Evolutionary conservation across 257 asterid genomes (phyloP).

Genomic region (Coffea canephora): DNA sequence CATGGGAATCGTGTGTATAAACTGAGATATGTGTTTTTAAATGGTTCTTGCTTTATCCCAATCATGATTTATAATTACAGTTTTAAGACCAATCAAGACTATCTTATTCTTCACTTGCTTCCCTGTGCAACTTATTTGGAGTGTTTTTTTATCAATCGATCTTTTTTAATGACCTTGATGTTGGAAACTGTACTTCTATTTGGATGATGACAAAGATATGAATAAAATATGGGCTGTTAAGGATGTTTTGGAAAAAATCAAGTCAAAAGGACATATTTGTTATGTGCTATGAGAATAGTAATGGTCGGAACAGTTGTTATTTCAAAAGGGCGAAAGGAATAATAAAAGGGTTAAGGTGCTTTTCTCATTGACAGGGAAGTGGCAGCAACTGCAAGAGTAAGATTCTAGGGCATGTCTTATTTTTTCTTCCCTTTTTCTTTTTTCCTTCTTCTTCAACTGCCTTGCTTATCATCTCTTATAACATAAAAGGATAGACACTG

Average conservation of each 20-base stretch:
- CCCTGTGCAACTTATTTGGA: background rate
- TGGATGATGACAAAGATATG: background rate
- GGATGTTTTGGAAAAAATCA: background rate
- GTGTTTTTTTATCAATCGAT: background rate
- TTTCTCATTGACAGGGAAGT: no score
- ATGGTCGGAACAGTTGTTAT: background rate
- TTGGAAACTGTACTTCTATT: background rate
- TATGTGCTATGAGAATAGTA: background rate
- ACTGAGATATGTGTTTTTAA: background rate
- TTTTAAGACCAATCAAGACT: background rate
- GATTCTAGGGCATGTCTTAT: background rate
- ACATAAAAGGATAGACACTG: background rate
- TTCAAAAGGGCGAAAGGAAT: background rate
- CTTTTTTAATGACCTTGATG: background rate
- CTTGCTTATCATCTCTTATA: background rate
- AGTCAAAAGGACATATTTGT: background rate
- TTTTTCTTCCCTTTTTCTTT: background rate
- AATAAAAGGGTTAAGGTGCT: background rate
- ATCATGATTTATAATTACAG: no score
- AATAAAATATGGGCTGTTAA: background rate
- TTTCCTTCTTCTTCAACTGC: background rate
- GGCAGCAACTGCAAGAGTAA: background rate
- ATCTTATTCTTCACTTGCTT: background rate
- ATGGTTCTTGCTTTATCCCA: background rate
- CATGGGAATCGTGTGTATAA: background rate